Evolutionary conservation across 208 protist species (phyloP), one percentile per base, ranked within the genome.

Genomic region (Herpetomonas tarakana): DNA sequence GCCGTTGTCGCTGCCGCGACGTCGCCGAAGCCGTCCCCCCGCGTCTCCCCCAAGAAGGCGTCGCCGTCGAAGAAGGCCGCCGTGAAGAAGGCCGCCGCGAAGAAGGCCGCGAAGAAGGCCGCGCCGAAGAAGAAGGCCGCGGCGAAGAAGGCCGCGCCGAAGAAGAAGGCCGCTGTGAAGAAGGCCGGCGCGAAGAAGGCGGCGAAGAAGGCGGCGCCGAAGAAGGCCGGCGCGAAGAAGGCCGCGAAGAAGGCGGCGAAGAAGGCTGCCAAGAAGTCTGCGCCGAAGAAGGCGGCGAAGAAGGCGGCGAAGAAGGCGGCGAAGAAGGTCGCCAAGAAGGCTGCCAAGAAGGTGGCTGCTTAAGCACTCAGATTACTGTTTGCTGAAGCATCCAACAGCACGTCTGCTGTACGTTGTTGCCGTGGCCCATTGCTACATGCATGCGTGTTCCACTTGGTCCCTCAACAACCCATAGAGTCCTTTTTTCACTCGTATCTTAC

Each of bases 221-320:
- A 41, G 35, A 41, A 41, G 35, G 35, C 35, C 31, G 60, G 52
- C 12, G 11, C n/a, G 0, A 66, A 66, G 51, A 62, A 61, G 52
- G 60, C 60, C 18, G 27, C 29, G 11, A 71, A 70, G 70, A 76
- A 76, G 64, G 53, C 53, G 51, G 66, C 41, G 22, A 19, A 45
- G 22, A 66, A 67, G 51, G 66, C 68, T 19, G 64, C 41, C n/a
- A 71, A 66, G 70, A 76, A 76, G 65, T 21, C 56, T 55, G 64
- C 9, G 27, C 22, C 29, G 18, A 65, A 58, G 29, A 28, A 46
- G 19, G 68, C 54, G n/a, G 27, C 44, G 24, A 68, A 73, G 60
- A 60, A 62, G 52, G 45, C 45, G 18, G 19, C 60, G 29, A 74
- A 68, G 68, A 41, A 25, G 30, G 60, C 65, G 3, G 39, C 70